Percentiles rank a stretch among this genome's conserved stretches.
Conservation (phyloP, 345 rosid species). For the Mercurialis annua region DNA sequence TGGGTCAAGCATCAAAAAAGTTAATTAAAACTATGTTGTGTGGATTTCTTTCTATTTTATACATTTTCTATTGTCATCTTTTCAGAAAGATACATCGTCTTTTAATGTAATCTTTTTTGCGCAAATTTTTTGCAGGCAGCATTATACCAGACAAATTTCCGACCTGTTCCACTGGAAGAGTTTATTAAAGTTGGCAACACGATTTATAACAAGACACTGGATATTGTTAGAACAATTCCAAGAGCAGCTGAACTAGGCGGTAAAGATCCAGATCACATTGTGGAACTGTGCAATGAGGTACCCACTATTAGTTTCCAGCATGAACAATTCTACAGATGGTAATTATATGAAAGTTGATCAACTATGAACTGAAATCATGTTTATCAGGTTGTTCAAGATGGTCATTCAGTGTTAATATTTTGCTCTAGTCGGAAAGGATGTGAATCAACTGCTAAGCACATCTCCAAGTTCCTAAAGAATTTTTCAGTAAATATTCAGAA, state of each 20-base stretch:
- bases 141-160: slow-evolving; percentile 83
- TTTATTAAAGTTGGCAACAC: slow-evolving; percentile 81
- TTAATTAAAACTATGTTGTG: neutral
- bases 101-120: neutral
- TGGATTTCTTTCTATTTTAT: neutral
- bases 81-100: neutral
- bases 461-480: slow-evolving; percentile 71
- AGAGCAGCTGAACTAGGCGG: slow-evolving; percentile 71
- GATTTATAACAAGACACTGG: slow-evolving; percentile 78
- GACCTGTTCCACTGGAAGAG: slow-evolving; percentile 95
- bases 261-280: slow-evolving; percentile 95
- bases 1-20: too few relatives aligned
- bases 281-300: slow-evolving; percentile 93
- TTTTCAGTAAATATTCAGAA: slow-evolving; percentile 37
- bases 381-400: slow-evolving; percentile 88
- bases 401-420: slow-evolving; percentile 88
- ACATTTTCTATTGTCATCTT: neutral
- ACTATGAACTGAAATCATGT: slow-evolving; percentile 11
- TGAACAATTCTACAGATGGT: slow-evolving; percentile 1
- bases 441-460: slow-evolving; percentile 92
- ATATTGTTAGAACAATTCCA: slow-evolving; percentile 68
- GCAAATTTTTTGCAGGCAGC: slow-evolving; percentile 63
- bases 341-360: slow-evolving; percentile 8
- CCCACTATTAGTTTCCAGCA: slow-evolving; percentile 17
- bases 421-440: slow-evolving; percentile 99